phyloP scores from a whole-genome alignment of 1,284 basidiomycete genomes.

The Leccinum griseonigrum region DNA sequence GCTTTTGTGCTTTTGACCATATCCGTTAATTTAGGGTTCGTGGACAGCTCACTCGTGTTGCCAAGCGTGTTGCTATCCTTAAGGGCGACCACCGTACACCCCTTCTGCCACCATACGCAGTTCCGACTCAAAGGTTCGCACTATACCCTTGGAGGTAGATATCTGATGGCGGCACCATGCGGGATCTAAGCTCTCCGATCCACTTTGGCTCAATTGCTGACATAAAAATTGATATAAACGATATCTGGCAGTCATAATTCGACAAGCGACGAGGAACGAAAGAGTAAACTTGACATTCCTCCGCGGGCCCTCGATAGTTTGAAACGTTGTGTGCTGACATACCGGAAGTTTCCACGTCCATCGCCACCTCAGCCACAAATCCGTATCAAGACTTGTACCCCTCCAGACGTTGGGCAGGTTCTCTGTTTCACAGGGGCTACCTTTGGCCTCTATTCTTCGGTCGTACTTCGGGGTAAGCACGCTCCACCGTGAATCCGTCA shows the following conservation, averaged over 20 bases:
- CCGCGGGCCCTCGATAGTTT: slow-evolving; percentile 28
- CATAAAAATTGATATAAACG: not conserved
- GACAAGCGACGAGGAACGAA: slow-evolving; percentile 9
- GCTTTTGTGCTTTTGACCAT: slow-evolving; percentile 22
- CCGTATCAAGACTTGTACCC: not conserved
- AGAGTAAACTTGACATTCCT: slow-evolving; percentile 12
- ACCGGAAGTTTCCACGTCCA: slow-evolving; percentile 11
- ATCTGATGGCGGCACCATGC: slow-evolving; percentile 16
- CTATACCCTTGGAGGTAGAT: slow-evolving; percentile 15
- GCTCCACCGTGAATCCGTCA: not conserved
- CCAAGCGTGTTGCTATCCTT: slow-evolving; percentile 18
- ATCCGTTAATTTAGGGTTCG: slow-evolving; percentile 36
- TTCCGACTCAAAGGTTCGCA: slow-evolving; percentile 15
- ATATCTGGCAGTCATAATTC: slow-evolving; percentile 2
- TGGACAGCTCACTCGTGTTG: slow-evolving; percentile 10
- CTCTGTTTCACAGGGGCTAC: not conserved
- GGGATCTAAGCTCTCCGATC: slow-evolving; percentile 25
- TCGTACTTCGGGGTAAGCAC: not conserved
- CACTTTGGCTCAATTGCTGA: not conserved
- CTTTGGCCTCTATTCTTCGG: slow-evolving; percentile 2
- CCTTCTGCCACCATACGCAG: slow-evolving; percentile 11
- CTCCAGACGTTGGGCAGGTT: not conserved
- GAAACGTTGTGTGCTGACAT: slow-evolving; percentile 12
- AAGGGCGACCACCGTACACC: slow-evolving; percentile 27
- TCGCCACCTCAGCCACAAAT: not conserved